Base-by-base conservation (phyloP, 441 rosid species). In the Pelargonium cotyledonis region DNA sequence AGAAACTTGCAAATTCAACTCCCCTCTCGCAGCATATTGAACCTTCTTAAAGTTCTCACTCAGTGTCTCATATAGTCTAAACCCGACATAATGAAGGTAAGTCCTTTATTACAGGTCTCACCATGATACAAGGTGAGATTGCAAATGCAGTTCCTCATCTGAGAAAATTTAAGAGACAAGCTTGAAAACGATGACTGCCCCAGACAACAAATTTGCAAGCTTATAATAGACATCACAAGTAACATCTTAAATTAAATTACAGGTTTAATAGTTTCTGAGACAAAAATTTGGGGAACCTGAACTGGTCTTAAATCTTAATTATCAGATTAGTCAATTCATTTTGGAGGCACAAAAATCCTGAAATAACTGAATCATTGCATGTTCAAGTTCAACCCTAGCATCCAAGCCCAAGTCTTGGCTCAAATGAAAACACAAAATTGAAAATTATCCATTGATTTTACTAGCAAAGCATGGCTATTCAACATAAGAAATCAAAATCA, bases 1-100 rank as follows among this genome's bases (percentile, higher is more conserved):
- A 73, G 97, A 86, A 75, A 97, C 98, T 81, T 96, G 93, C 80
- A 93, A 96, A 75, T 93, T 91, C 73, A 93, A 77, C 84, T 93
- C 98, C 9, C 98, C 98, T 81, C 97, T 85, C 0, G 91, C 96
- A 38, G 97, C 97, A 82, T 93, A 89, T 80, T 91, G 93, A 72
- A 88, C 91, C 82, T 91, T 85, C 95, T 93, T 93, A 80, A 93
- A 90, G 62, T 93, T 89, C 75, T 89, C 95, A 66, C 91, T 93
- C 81, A 93, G 71, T 4, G 75, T 55, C 65, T 93, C 96, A 31
- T 87, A 86, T n/a, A n/a, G 82, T 88, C 93, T 72, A 93, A 79
- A 66, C 86, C 86, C 77, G 89, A 89, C 98, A 93, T 93, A 78
- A 70, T 68, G 68, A 60, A 14, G 16, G 51, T 35, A 70, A 31